Percentiles rank a stretch among this genome's conserved stretches.
These are phyloP conservation scores for Clarireedia sp. DNA, from an alignment of 2,329 filamentous ascomycete species.

Conservation along the genomic window DNA sequence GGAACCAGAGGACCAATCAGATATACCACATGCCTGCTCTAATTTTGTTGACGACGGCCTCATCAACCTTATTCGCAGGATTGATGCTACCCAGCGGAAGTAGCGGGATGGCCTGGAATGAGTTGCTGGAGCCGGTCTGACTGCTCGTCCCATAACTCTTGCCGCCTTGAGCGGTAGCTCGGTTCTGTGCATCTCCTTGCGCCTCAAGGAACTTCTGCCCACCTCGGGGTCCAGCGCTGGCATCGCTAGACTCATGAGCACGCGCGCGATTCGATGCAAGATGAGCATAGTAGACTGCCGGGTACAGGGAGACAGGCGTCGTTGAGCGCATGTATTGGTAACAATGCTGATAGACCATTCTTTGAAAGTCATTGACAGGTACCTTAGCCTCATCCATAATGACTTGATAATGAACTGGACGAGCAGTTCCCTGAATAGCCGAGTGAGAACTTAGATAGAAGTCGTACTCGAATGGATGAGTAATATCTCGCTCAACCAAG, in stretches of 20 bases:
- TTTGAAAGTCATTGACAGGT: conserved; percentile 62
- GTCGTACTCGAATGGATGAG: conserved; percentile 82
- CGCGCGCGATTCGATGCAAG: conserved; percentile 74
- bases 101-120: conserved; percentile 19
- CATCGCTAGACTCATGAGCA: conserved; percentile 54
- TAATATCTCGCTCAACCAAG: conserved; percentile 81
- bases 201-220: conserved; percentile 35
- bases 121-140: conserved; percentile 14
- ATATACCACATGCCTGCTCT: conserved; percentile 30
- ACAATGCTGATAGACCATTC: conserved; percentile 88
- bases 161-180: conserved; percentile 1
- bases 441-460: conserved; percentile 58
- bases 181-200: conserved; percentile 15
- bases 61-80: conserved; percentile 7
- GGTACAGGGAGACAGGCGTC: conserved; percentile 74
- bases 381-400: conserved; percentile 73
- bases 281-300: conserved; percentile 94
- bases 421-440: conserved; percentile 88
- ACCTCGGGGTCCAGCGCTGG: conserved; percentile 37
- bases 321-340: conserved; percentile 91
- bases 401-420: conserved; percentile 88
- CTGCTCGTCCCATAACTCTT: conserved; percentile 14
- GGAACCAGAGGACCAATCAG: conserved; percentile 8
- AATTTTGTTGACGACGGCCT: conserved; percentile 14
- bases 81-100: conserved; percentile 20